Evolutionary conservation across 2,329 filamentous ascomycete genomes (phyloP).

Genomic region (Fusarium foetens): DNA sequence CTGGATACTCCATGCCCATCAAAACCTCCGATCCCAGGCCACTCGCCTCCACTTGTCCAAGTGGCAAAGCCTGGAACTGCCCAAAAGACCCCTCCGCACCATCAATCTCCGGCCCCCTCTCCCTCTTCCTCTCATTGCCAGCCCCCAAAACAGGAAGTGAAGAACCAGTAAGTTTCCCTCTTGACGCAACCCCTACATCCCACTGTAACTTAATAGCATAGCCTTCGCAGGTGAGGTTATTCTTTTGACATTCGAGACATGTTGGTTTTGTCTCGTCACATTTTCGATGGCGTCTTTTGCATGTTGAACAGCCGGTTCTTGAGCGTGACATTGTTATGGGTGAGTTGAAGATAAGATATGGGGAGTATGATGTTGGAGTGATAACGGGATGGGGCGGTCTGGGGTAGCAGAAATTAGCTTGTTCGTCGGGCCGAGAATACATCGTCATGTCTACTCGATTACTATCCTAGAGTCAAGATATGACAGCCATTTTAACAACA

Average conservation of each 20-base stretch:
- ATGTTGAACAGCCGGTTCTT: constrained; percentile 31
- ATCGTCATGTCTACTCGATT: not conserved
- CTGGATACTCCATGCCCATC: not conserved
- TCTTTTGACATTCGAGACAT: constrained; percentile 20
- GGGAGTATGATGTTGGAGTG: not conserved
- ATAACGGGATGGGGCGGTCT: not conserved
- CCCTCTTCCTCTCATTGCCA: not conserved
- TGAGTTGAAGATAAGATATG: not conserved
- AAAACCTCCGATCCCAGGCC: no score
- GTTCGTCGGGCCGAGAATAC: not conserved
- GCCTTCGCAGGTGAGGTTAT: constrained; percentile 23
- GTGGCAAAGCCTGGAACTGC: not conserved
- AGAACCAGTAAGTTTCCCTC: constrained; percentile 16
- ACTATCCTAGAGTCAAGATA: no score
- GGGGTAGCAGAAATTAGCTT: constrained; percentile 5
- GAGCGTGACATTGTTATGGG: constrained; percentile 19
- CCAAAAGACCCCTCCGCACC: not conserved
- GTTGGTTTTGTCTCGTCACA: constrained; percentile 33
- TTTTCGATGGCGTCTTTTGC: constrained; percentile 37
- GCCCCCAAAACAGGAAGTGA: not conserved
- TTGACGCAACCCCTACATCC: constrained; percentile 29
- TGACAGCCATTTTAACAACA: no score
- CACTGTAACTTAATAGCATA: constrained; percentile 30
- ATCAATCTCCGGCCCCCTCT: not conserved
- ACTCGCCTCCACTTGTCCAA: no score